Evolutionary conservation across 345 rosid genomes (phyloP), one percentile per base, ranked within the genome.

Genomic region (Populus euphratica): DNA sequence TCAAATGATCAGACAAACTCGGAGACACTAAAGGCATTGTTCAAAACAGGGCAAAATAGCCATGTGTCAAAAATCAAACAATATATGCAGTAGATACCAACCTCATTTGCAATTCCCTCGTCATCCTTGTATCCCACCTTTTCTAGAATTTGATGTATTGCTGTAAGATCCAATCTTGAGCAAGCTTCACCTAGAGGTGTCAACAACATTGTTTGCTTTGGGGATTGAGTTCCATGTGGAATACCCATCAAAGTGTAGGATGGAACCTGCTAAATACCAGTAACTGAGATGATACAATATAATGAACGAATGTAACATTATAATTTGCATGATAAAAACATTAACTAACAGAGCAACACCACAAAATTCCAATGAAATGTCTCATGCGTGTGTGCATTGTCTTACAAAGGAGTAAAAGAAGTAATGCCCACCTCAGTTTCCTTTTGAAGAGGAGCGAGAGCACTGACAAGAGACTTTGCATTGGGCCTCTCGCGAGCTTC

Each of bases 401-500:
- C 72, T 29, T 27, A 68, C 52, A 41, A 62, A 41, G 76, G 25
- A 31, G 27, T 29, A 4, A 41, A 62, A 62, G 47, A 70, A 39
- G 33, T 25, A 69, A 29, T 23, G 74, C 78, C 78, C 83, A 92
- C 97, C 87, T 92, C 97, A 20, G 89, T 88, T 85, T 93, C 93
- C 76, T 92, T 94, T 84, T 92, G 94, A 70, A 96, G 93, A 41
- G 92, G 86, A 84, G 88, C 77, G 54, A 96, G 97, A 77, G 94
- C 82, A 17, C 81, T 79, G 77, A 92, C 89, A 79, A 96, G 95
- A 75, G 96, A 91, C 87, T 90, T 96, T 38, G 92, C 89, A 76
- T 90, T 92, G n/a, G 99, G 98, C 81, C 98, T 94, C 83, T 96
- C 93, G 47, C 95, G 97, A 84, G 98, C 90, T 89, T 91, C 95